Percentiles rank a stretch among this genome's conserved stretches.
These are phyloP conservation scores for Calonectria leucothoes DNA, from an alignment of 2,329 filamentous ascomycete genomes.

Conservation along the genomic window DNA sequence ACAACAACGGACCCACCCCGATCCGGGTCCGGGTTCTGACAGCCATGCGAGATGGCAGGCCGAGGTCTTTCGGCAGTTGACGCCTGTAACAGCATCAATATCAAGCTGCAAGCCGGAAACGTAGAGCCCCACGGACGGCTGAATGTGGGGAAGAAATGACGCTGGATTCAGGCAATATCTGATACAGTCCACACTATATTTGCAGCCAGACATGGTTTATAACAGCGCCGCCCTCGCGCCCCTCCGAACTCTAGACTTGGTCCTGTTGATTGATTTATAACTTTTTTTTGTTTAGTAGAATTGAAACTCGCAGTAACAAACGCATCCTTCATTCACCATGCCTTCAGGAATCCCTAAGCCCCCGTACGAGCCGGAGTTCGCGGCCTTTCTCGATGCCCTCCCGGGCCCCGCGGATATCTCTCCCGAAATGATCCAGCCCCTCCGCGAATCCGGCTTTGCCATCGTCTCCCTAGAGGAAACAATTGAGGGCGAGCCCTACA, in stretches of 20 bases:
- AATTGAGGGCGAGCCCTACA: constrained; percentile 32
- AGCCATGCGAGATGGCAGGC: constrained; percentile 6
- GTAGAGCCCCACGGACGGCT: constrained; percentile 2
- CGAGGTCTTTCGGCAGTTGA: constrained; percentile 24
- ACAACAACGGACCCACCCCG: not conserved
- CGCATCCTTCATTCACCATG: constrained; percentile 14
- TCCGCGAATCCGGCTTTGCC: constrained; percentile 26
- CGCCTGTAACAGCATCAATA: not conserved
- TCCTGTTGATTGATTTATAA: not conserved
- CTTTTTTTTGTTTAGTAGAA: too few relatives aligned
- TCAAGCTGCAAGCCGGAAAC: not conserved
- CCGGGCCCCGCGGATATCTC: constrained; percentile 24
- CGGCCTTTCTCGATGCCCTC: constrained; percentile 27
- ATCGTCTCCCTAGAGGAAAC: constrained; percentile 25
- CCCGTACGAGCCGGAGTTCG: constrained; percentile 37
- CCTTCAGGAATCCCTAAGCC: constrained; percentile 26
- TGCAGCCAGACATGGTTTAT: not conserved
- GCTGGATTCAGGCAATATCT: not conserved
- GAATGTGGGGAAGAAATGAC: not conserved
- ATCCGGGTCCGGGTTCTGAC: not conserved
- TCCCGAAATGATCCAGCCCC: constrained; percentile 26
- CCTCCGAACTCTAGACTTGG: not conserved
- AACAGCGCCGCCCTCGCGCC: not conserved
- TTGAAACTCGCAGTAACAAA: too few relatives aligned
- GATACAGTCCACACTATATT: not conserved